These are phyloP conservation scores for Penicillium sp. DNA, from an alignment of 2,329 filamentous ascomycete genomes.

Conservation along the genomic window DNA sequence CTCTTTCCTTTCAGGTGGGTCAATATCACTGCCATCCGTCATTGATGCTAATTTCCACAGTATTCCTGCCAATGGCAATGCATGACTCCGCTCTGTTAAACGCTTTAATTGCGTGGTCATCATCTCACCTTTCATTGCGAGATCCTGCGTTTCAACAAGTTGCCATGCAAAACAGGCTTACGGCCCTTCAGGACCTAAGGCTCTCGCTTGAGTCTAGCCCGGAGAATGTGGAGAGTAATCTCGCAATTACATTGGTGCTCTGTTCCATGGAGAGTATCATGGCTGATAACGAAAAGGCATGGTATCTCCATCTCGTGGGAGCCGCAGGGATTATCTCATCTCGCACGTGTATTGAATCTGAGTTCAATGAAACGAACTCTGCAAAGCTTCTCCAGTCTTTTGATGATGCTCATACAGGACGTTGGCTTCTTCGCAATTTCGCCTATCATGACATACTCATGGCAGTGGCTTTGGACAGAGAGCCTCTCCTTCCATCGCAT, in stretches of 20 bases:
- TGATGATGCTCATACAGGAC: conserved; percentile 5
- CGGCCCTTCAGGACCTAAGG: conserved; percentile 2
- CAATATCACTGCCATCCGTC: no score
- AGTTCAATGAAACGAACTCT: neutral
- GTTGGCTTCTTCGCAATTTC: conserved; percentile 12
- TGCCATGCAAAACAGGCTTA: conserved; percentile 7
- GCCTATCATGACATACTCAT: conserved; percentile 12
- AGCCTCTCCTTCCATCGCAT: conserved; percentile 5
- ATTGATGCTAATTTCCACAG: neutral
- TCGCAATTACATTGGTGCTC: conserved; percentile 7
- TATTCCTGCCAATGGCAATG: conserved; percentile 13
- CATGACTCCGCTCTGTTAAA: conserved; percentile 8
- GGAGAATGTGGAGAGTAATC: conserved; percentile 5
- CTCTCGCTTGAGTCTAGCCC: conserved; percentile 2
- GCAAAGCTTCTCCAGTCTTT: neutral
- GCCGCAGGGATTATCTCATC: conserved; percentile 9
- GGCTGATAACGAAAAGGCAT: conserved; percentile 8
- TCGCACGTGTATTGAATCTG: neutral
- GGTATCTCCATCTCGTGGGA: conserved; percentile 10
- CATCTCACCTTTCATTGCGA: conserved; percentile 9
- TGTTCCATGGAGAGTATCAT: conserved; percentile 14
- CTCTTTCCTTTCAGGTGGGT: conserved; percentile 10
- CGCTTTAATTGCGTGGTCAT: conserved; percentile 11
- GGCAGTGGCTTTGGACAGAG: conserved; percentile 8
- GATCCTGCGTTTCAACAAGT: conserved; percentile 6